These are phyloP conservation scores for Yarrowia osloensis DNA, from an alignment of 805 yeast genomes.

Conservation along the genomic window DNA sequence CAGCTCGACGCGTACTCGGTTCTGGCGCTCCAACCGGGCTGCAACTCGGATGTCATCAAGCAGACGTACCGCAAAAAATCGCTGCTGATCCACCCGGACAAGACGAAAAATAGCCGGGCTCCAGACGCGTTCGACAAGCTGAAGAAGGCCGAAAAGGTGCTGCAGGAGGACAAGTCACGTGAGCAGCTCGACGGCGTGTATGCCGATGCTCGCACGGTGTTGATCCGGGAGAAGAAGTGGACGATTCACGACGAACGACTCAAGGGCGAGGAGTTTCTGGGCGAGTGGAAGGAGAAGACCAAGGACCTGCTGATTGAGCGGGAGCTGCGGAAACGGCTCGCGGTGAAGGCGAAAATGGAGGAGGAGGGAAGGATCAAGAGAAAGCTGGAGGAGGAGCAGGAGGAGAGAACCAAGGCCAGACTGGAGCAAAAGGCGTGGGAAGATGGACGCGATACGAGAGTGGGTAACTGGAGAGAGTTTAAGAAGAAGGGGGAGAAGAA, in stretches of 20 bases:
- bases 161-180: constrained; percentile 47
- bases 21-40: constrained; percentile 51
- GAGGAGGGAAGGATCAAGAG: constrained; percentile 47
- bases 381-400: constrained; percentile 42
- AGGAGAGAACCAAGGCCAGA: constrained; percentile 43
- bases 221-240: constrained; percentile 46
- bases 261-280: constrained; percentile 43
- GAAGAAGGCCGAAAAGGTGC: constrained; percentile 54
- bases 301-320: constrained; percentile 50
- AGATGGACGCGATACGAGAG: constrained; percentile 57
- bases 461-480: constrained; percentile 60
- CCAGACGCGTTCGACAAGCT: constrained; percentile 63
- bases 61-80: constrained; percentile 59
- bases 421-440: constrained; percentile 60
- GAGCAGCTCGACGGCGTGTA: constrained; percentile 49
- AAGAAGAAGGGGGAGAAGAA: constrained; percentile 49
- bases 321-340: constrained; percentile 49
- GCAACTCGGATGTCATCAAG: constrained; percentile 47
- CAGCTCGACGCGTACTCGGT: constrained; percentile 58
- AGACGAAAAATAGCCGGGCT: constrained; percentile 56
- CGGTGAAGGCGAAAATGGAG: constrained; percentile 47
- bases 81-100: constrained; percentile 69
- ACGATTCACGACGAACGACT: constrained; percentile 46
- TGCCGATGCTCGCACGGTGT: constrained; percentile 47
- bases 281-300: constrained; percentile 49